Percentiles rank a stretch among this genome's conserved stretches.
Conservation (phyloP, 2,329 filamentous ascomycete genomes). For the Pezicula radicicola region DNA sequence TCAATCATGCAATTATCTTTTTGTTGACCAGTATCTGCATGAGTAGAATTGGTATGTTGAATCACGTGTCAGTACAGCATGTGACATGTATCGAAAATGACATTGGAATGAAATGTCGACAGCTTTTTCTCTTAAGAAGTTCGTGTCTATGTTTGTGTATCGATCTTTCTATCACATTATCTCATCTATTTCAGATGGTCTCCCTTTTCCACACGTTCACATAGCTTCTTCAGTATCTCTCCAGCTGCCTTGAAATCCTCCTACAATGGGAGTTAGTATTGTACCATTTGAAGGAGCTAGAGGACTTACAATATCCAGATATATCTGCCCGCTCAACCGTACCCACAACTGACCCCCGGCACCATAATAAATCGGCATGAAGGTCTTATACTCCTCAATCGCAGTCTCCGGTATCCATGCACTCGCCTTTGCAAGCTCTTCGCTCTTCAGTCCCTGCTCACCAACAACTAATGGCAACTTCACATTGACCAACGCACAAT, state of each 20-base stretch:
- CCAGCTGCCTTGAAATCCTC: constrained; percentile 74
- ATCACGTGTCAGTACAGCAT: no score
- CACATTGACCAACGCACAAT: constrained; percentile 72
- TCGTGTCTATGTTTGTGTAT: no score
- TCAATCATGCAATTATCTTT: no score
- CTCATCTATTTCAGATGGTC: constrained; percentile 14
- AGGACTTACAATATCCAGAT: constrained; percentile 56
- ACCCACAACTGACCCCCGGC: constrained; percentile 58
- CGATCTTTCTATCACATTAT: no score
- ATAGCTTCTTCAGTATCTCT: constrained; percentile 38
- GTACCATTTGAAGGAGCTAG: no score
- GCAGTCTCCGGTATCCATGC: constrained; percentile 57
- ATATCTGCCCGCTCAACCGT: constrained; percentile 77
- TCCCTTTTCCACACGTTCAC: constrained; percentile 44
- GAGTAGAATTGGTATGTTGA: no score
- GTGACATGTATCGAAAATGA: no score
- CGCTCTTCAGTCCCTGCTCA: constrained; percentile 21
- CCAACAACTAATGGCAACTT: constrained; percentile 57
- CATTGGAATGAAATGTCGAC: no score
- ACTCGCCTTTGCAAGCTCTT: constrained; percentile 35
- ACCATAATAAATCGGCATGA: constrained; percentile 59
- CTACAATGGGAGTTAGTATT: neutral
- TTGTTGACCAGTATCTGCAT: no score
- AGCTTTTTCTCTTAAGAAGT: no score
- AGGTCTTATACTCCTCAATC: constrained; percentile 64